Conservation (phyloP, 768 basidiomycete species). For the Podaxis sp. region DNA sequence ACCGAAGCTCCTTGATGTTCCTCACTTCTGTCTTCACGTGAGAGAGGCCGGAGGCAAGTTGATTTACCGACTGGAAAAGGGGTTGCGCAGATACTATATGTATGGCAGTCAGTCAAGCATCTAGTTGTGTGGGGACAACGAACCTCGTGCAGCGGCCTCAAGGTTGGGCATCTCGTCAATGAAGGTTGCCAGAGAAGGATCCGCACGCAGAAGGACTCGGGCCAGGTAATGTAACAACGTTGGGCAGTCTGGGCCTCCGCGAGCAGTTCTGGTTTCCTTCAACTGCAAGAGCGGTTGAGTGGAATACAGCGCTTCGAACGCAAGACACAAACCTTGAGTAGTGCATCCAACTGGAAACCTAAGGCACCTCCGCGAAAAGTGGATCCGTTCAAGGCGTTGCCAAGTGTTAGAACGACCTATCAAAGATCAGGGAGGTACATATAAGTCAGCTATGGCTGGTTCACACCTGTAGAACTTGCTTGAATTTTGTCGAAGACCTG, state of each 20-base stretch:
- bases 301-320: background rate
- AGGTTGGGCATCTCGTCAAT: slow-evolving; percentile 79
- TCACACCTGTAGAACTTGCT: slow-evolving; percentile 64
- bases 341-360: slow-evolving; percentile 82
- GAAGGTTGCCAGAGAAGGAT: slow-evolving; percentile 67
- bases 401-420: slow-evolving; percentile 72
- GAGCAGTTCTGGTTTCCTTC: slow-evolving; percentile 79
- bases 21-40: slow-evolving; percentile 60
- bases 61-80: slow-evolving; percentile 56
- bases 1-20: slow-evolving; percentile 33
- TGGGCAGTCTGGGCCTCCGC: slow-evolving; percentile 68
- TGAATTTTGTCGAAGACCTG: slow-evolving; percentile 62
- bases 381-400: slow-evolving; percentile 81
- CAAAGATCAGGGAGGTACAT: background rate
- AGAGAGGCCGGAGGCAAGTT: slow-evolving; percentile 54
- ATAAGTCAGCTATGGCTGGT: background rate
- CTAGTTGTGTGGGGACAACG: slow-evolving; percentile 19
- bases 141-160: slow-evolving; percentile 82
- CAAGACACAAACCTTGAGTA: slow-evolving; percentile 64
- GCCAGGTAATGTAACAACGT: slow-evolving; percentile 93
- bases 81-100: slow-evolving; percentile 71
- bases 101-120: background rate
- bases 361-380: slow-evolving; percentile 81
- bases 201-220: slow-evolving; percentile 63
- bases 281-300: slow-evolving; percentile 43